Base-by-base conservation (phyloP, 202 grass and related monocot species). In the Carex arenaria region DNA sequence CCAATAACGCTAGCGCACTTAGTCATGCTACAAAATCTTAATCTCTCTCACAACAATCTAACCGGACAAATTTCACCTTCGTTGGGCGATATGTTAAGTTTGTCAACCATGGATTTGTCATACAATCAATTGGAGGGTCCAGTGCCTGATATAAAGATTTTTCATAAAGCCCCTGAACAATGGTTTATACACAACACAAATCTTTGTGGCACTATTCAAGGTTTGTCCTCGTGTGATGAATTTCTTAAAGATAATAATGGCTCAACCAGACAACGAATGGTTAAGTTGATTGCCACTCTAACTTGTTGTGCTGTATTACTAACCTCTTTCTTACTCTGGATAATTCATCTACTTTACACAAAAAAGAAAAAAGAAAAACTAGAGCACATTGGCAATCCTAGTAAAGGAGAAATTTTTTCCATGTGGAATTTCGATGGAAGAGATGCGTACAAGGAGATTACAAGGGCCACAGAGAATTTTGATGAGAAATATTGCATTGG, bases 401-500 rank as follows among this genome's bases (percentile, higher is more conserved):
- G 2, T n/a, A 52, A 3, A 6, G 31, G 18, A 72, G 49, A 30
- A 2, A 23, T 62, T 11, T 54, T 75, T 32, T 61, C 70, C 20
- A 1, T 42, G 57, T 5, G 45, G 34, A 84, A n/a, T 60, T 84
- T 74, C 75, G 82, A 74, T 49, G 52, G 67, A 2, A 74, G 54
- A 74, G 47, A 61, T 42, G 4, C 7, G 17, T 84, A 63, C 18
- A 3, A 73, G 11, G 67, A 84, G 14, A 84, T 84, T 13, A 84
- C 60, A 22, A 30, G 49, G 0, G 84, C 78, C 14, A 86, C 89
- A 8, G 84, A 89, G 45, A 62, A 53, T 17, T 92, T 92, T 1
- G 7, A 81, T 84, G 67, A 82, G 0, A 89, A 87, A 70, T 89
- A 89, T 0, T 84, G 80, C 72, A 89, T 89, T 31, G 90, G 84